Evolutionary conservation across 2,329 filamentous ascomycete genomes (phyloP), one percentile per base, ranked within the genome.

Genomic region (Epichloe amarillans): DNA sequence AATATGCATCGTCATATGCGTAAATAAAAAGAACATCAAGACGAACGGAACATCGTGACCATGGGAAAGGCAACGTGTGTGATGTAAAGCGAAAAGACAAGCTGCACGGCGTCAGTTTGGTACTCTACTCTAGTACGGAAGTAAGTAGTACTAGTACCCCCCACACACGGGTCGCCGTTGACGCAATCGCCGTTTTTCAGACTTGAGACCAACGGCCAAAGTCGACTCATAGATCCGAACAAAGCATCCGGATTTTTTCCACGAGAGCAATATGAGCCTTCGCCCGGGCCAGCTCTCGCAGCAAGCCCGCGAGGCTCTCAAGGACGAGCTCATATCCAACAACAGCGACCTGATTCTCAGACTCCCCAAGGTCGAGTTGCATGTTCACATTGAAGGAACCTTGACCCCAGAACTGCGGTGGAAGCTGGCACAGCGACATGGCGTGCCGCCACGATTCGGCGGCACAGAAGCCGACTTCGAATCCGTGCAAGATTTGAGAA

Each of bases 341-440:
- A 23, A 19, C 30, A 8, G 35, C 17, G n/a, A 38, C 8, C 45
- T 46, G 33, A 30, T 46, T 21, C 45, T 38, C 30, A 26, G 19
- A 21, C 19, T 89, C 40, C 85, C 85, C 55, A 88, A 89, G 71
- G 86, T 82, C 68, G 85, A 90, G 64, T 84, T 88, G 61, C 86
- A 89, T 66, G 77, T 89, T 52, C 85, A 89, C 64, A 73, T 90
- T 33, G 85, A 89, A 66, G 86, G 85, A 52, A 82, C 83, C 10
- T 73, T 89, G 30, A 79, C 80, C 23, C 84, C 84, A 4, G 67
- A 72, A 49, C 72, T 87, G 37, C 76, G 88, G 53, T 89, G 88
- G 70, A 62, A 72, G 37, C 77, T 90, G 3, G 82, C 85, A 4
- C 63, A 69, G 37, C 76, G 76, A 58, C 87, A 89, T 72, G 70